Evolutionary conservation across 441 rosid species (phyloP).

Genomic region (Isatis lusitanica): DNA sequence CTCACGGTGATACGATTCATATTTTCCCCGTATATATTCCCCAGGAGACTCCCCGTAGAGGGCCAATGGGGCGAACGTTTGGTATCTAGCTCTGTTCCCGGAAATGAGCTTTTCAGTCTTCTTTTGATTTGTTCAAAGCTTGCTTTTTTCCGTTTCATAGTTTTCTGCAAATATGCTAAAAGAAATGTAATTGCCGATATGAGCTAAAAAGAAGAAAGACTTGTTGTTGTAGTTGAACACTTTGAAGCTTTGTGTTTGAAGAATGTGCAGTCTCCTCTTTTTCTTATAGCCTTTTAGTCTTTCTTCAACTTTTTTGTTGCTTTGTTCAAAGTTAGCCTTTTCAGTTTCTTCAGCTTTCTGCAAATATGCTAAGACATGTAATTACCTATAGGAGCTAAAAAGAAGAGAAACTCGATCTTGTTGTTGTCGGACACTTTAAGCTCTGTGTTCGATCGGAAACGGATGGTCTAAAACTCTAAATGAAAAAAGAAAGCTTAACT

Average conservation of each 20-base stretch:
- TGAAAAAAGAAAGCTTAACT: not conserved
- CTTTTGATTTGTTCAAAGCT: not conserved
- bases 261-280: not conserved
- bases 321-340: not conserved
- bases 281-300: not conserved
- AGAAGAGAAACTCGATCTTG: not conserved
- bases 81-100: not conserved
- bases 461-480: not conserved
- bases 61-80: not conserved
- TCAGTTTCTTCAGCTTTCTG: not conserved
- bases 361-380: not conserved
- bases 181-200: not conserved
- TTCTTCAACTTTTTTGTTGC: not conserved
- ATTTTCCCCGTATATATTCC: constrained; percentile 36
- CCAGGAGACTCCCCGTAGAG: not conserved
- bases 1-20: constrained; percentile 66
- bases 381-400: not conserved
- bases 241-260: not conserved
- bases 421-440: not conserved
- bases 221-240: not conserved
- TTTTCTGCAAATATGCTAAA: not conserved
- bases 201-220: not conserved
- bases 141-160: not conserved
- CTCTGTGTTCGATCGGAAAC: not conserved
- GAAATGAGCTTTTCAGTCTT: no score